Base-by-base conservation (phyloP, 495 filamentous ascomycete species). In the Penicillium desertorum region DNA sequence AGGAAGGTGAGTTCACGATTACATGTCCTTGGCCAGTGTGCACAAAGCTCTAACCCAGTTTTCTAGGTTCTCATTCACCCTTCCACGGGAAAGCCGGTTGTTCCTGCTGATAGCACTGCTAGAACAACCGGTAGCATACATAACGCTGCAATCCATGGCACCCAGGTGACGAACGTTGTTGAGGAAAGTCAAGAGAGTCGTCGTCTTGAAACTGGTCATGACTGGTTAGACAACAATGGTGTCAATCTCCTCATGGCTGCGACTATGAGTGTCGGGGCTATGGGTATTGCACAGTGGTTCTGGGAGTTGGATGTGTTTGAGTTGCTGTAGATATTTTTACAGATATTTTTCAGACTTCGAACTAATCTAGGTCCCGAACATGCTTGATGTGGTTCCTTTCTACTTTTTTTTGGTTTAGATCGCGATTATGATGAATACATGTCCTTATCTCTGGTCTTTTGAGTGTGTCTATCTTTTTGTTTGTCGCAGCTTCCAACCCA, bases 231-330 rank as follows among this genome's bases (percentile, higher is more conserved):
- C 67, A 98, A 98, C 63, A 98, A 98, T 67, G 87, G 84, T 25
- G 92, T 98, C 56, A 98, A 98, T 67, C 76, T 96, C 22, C 65
- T 91, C 25, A 97, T 96, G 92, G 92, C 93, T 0, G 74, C 82
- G 9, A 70, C 73, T 0, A 94, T 95, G 85, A 97, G 90, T 66
- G 36, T 90, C 14, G 83, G 84, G 5, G 89, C 86, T 8, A 96
- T 98, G 85, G 78, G 76, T 0, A 70, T 87, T 44, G 73, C 76
- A 0, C 68, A 73, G 45, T 76, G 63, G 61, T 47, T 66, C 14
- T 81, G 79, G 79, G 64, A 62, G 37, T 39, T 76, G 48, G 41
- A 62, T 68, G 41, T 67, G 5, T 45, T 52, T 37, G 59, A 64
- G 12, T 32, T 64, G 36, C 52, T 57, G 22, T 61, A 54, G 22